A percentile compares a stretch with the other conserved stretches of the same genome.
Evolutionary conservation across 345 rosid species (phyloP).

Genomic region (Gossypium thurberi): DNA sequence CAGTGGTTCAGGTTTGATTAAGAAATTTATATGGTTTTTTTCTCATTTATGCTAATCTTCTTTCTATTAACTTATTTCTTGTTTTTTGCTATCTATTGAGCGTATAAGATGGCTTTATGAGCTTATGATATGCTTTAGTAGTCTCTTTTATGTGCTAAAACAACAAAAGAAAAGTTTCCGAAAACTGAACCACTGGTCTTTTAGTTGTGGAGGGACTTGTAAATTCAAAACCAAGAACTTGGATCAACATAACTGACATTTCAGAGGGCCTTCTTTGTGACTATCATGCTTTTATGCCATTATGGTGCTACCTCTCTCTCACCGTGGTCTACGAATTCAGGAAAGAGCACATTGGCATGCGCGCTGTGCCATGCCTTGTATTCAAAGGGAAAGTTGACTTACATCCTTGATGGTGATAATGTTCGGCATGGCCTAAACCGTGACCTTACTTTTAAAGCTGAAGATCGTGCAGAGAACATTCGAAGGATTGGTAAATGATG

Average conservation of each 20-base stretch:
- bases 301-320: not conserved
- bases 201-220: not conserved
- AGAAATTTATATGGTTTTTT: not conserved
- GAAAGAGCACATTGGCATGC: constrained; percentile 84
- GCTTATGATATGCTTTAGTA: not conserved
- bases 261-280: not conserved
- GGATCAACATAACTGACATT: not conserved
- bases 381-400: constrained; percentile 60
- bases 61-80: not conserved
- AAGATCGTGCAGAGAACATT: constrained; percentile 77
- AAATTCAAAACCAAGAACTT: not conserved
- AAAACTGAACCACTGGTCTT: not conserved
- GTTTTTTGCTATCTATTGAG: not conserved
- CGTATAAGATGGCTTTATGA: not conserved
- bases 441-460: constrained; percentile 64
- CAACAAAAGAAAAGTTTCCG: not conserved
- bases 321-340: constrained; percentile 22
- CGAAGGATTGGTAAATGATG: constrained; percentile 55
- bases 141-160: not conserved
- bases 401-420: constrained; percentile 82
- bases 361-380: constrained; percentile 51
- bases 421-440: constrained; percentile 74
- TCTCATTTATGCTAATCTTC: not conserved
- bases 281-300: not conserved
- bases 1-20: constrained; percentile 75